Conservation (phyloP, 495 filamentous ascomycete species). For the Viridothelium virens region DNA sequence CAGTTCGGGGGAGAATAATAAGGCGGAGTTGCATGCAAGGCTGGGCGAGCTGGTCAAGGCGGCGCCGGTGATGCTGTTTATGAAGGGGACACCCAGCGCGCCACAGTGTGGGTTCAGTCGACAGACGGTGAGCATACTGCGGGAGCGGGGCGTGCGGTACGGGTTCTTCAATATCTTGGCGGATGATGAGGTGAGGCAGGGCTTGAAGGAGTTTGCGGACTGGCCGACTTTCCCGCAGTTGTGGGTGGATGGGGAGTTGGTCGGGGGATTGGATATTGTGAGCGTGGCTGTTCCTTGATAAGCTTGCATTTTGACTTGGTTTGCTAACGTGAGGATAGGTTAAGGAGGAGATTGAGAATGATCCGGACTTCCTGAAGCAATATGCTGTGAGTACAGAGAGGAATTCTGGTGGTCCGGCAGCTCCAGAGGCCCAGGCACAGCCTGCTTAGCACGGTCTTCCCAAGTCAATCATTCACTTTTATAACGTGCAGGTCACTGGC, state of each 20-base stretch:
- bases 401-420: constrained; percentile 15
- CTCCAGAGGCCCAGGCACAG: constrained; percentile 13
- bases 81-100: constrained; percentile 81
- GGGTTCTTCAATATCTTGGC: constrained; percentile 98
- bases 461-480: neutral
- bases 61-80: constrained; percentile 95
- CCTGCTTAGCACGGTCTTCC: constrained; percentile 2
- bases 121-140: constrained; percentile 73
- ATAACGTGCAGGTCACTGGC: too few relatives aligned
- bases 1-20: constrained; percentile 46
- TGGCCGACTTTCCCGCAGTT: constrained; percentile 97
- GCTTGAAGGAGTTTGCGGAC: constrained; percentile 87
- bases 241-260: constrained; percentile 71
- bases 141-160: constrained; percentile 85
- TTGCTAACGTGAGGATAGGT: constrained; percentile 33
- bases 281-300: constrained; percentile 34
- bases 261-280: constrained; percentile 96
- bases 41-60: constrained; percentile 79
- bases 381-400: constrained; percentile 45
- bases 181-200: constrained; percentile 94
- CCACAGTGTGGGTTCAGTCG: constrained; percentile 95
- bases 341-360: constrained; percentile 53
- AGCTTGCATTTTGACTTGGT: neutral
- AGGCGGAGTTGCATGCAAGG: constrained; percentile 71
- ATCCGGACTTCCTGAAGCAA: constrained; percentile 68